Evolutionary conservation across 768 basidiomycete species (phyloP), one percentile per base, ranked within the genome.

Genomic region (Mycena chlorophos): DNA sequence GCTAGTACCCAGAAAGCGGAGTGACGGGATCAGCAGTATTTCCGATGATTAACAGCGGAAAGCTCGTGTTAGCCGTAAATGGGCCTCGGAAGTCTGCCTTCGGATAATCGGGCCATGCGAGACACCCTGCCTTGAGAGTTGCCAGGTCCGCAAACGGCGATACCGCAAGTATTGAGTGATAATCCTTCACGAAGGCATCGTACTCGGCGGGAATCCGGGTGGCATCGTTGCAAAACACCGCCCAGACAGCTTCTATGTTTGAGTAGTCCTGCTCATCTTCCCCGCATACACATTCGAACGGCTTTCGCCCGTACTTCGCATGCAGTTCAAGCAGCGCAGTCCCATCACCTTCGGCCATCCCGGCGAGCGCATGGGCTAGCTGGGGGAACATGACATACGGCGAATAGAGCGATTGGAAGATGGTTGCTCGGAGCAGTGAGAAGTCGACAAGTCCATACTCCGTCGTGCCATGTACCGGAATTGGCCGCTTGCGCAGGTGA

Each of bases 1-100:
- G 26, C 8, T 43, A 55, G 25, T 57, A 62, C 60, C 4, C 40
- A 5, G 12, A 13, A 17, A 62, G 38, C 25, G 60, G 58, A 8
- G 60, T 62, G 14, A 55, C 53, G 17, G 60, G 60, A 48, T 62
- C 59, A 25, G 54, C 54, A 14, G 59, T 57, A 37, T 63, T 63
- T 17, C 61, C 61, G 28, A 63, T 54, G 23, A 63, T 16, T 5
- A 63, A 42, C 1, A 63, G 40, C 5, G 61, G 61, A 26, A 52
- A 49, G 25, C 60, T 61, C 2, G 61, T 63, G 22, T 62, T 62
- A 5, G 19, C 58, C 3, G 19, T 38, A 26, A 57, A 39, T 2
- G 61, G 61, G 27, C 45, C 45, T 28, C 20, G 45, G 22, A 46
- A 46, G 13, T 46, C 23, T 12, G 22, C 13, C n/a, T 27, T 46